phyloP scores from a whole-genome alignment of 2,329 filamentous ascomycete species.

The Venturia effusa region DNA sequence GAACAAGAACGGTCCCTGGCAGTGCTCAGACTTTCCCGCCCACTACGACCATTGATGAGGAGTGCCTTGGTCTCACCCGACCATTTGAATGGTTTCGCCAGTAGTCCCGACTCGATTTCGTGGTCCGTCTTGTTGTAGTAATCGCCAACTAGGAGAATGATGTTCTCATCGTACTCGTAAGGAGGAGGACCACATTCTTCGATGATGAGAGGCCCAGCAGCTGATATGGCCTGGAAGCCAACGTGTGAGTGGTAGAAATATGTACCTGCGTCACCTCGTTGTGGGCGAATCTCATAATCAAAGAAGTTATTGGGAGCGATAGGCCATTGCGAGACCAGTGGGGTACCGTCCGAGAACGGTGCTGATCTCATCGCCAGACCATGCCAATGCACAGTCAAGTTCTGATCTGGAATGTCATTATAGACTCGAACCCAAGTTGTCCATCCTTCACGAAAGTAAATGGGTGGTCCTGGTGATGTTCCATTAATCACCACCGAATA shows the following conservation, averaged over 20 bases:
- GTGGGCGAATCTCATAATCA: slow-evolving; percentile 52
- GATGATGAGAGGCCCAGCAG: slow-evolving; percentile 48
- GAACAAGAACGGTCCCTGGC: slow-evolving; percentile 29
- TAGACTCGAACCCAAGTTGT: slow-evolving; percentile 48
- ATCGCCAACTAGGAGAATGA: slow-evolving; percentile 45
- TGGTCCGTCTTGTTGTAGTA: slow-evolving; percentile 46
- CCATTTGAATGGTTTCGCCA: slow-evolving; percentile 42
- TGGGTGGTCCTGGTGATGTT: slow-evolving; percentile 39
- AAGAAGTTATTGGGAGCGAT: slow-evolving; percentile 52
- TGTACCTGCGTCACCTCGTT: slow-evolving; percentile 45
- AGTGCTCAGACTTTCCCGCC: slow-evolving; percentile 30
- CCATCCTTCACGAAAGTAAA: slow-evolving; percentile 36
- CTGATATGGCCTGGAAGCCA: slow-evolving; percentile 49
- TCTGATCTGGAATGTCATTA: slow-evolving; percentile 42
- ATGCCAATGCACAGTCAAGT: slow-evolving; percentile 61
- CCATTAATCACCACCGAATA: slow-evolving; percentile 42
- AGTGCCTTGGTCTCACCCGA: slow-evolving; percentile 48
- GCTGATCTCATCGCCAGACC: slow-evolving; percentile 48
- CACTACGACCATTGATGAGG: slow-evolving; percentile 46
- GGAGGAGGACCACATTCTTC: slow-evolving; percentile 36
- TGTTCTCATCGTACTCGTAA: slow-evolving; percentile 53
- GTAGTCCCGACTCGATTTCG: slow-evolving; percentile 40
- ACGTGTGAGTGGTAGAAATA: slow-evolving; percentile 62
- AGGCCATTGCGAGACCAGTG: slow-evolving; percentile 52
- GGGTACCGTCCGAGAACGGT: slow-evolving; percentile 54